phyloP scores from a whole-genome alignment of 179 eudicot species.

The Beta macrorhiza region DNA sequence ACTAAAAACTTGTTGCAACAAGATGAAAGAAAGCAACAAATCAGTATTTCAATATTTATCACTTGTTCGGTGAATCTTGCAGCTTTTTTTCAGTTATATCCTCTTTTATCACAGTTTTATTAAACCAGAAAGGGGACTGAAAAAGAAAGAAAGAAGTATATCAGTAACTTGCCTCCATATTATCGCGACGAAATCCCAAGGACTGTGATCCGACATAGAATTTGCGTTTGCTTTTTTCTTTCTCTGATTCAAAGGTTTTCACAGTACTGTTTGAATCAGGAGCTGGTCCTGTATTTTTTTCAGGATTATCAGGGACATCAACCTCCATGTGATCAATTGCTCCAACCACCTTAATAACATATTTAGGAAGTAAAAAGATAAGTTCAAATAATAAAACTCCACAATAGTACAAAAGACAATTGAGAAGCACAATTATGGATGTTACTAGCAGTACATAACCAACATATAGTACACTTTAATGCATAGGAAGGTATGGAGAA shows the following conservation, averaged over 20 bases:
- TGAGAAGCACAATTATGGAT: neutral
- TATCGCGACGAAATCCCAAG: conserved; percentile 84
- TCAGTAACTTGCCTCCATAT: conserved; percentile 74
- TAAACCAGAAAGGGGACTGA: neutral
- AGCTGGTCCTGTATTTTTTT: conserved; percentile 54
- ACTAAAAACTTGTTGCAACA: neutral
- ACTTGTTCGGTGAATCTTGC: conserved; percentile 1
- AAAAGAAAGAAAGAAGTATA: neutral
- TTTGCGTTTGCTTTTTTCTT: conserved; percentile 71
- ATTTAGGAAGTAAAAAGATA: neutral
- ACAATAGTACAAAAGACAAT: neutral
- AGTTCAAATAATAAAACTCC: neutral
- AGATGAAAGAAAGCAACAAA: neutral
- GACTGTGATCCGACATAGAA: conserved; percentile 87
- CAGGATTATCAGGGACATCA: conserved; percentile 67
- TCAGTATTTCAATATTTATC: neutral
- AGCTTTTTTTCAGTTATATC: neutral
- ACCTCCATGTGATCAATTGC: conserved; percentile 83
- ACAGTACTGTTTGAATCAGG: conserved; percentile 56
- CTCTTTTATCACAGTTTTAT: neutral
- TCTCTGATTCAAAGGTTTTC: conserved; percentile 48
- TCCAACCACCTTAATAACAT: conserved; percentile 69
- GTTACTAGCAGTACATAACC: neutral
- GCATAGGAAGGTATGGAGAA: too few species aligned
- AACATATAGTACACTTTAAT: neutral